A percentile compares a stretch with the other conserved stretches of the same genome.
Evolutionary conservation across 1,139 yeast genomes (phyloP).

Genomic region (Sugiyamaella xylanicola): DNA sequence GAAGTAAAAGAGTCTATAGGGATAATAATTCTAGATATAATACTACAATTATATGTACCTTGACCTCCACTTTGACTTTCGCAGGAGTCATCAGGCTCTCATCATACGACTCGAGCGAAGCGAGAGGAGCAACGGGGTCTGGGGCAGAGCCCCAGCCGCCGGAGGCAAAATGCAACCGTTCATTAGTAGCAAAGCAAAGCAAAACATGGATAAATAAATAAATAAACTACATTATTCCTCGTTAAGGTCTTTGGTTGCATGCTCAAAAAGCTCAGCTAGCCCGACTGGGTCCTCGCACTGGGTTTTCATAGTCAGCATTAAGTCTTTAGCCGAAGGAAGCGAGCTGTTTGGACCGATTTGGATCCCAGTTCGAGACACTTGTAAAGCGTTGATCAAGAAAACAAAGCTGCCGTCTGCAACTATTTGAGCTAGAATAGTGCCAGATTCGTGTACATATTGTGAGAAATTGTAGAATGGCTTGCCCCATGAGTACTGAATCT

Average conservation of each 20-base stretch:
- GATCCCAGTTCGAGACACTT: conserved; percentile 38
- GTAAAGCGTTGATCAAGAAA: conserved; percentile 47
- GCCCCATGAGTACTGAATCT: conserved; percentile 85
- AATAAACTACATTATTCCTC: background rate
- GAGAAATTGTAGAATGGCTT: conserved; percentile 77
- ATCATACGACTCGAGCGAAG: background rate
- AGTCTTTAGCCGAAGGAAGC: conserved; percentile 9
- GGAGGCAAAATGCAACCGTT: too few species aligned
- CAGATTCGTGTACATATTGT: conserved; percentile 88
- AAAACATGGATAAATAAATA: background rate
- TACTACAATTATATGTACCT: too few species aligned
- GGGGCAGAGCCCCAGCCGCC: conserved; percentile 1
- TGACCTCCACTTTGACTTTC: too few species aligned
- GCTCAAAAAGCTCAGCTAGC: conserved; percentile 6
- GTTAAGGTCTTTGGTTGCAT: conserved; percentile 3
- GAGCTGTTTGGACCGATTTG: conserved; percentile 6
- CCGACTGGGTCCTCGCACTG: conserved; percentile 16
- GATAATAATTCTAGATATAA: too few species aligned
- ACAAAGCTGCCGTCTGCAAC: conserved; percentile 79
- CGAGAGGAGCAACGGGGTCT: conserved; percentile 2
- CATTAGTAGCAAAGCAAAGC: too few species aligned
- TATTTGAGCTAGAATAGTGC: conserved; percentile 86
- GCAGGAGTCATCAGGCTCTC: background rate
- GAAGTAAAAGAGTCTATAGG: too few species aligned
- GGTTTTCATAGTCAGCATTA: conserved; percentile 7